A percentile compares a stretch with the other conserved stretches of the same genome.
Conservation (phyloP, 495 filamentous ascomycete genomes). For the Penicillium robsamsonii region DNA sequence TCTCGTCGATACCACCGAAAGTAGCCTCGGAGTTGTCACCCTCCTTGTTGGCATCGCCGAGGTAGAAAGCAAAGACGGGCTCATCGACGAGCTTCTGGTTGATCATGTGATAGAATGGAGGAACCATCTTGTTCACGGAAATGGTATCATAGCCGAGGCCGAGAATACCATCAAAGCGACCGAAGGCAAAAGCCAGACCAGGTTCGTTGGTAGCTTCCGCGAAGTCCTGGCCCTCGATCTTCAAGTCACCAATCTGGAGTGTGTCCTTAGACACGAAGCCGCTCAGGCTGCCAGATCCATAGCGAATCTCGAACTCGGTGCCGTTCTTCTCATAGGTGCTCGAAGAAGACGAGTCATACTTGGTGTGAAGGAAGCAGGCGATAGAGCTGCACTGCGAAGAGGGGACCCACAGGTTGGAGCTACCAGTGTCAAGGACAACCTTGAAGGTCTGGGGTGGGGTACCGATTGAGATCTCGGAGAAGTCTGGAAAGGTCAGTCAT, state of each 20-base stretch:
- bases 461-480: slow-evolving; percentile 92
- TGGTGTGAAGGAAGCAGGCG: slow-evolving; percentile 95
- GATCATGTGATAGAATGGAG: slow-evolving; percentile 95
- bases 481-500: slow-evolving; percentile 60
- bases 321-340: slow-evolving; percentile 95
- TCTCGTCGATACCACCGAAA: slow-evolving; percentile 88
- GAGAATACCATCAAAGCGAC: slow-evolving; percentile 96
- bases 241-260: slow-evolving; percentile 84
- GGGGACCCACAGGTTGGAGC: slow-evolving; percentile 99
- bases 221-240: slow-evolving; percentile 83
- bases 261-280: slow-evolving; percentile 90
- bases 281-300: slow-evolving; percentile 92
- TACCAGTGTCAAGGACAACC: slow-evolving; percentile 97
- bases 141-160: slow-evolving; percentile 94
- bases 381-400: slow-evolving; percentile 89
- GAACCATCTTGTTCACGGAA: slow-evolving; percentile 90
- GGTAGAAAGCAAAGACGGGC: slow-evolving; percentile 94
- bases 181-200: slow-evolving; percentile 96
- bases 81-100: slow-evolving; percentile 87
- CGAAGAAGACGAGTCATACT: slow-evolving; percentile 89
- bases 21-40: slow-evolving; percentile 80
- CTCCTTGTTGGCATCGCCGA: slow-evolving; percentile 70
- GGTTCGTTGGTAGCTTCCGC: slow-evolving; percentile 94
- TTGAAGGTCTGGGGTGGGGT: slow-evolving; percentile 94
- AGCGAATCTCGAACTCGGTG: slow-evolving; percentile 85